phyloP scores from a whole-genome alignment of 768 basidiomycete species.

The Russula griseocarnosa region DNA sequence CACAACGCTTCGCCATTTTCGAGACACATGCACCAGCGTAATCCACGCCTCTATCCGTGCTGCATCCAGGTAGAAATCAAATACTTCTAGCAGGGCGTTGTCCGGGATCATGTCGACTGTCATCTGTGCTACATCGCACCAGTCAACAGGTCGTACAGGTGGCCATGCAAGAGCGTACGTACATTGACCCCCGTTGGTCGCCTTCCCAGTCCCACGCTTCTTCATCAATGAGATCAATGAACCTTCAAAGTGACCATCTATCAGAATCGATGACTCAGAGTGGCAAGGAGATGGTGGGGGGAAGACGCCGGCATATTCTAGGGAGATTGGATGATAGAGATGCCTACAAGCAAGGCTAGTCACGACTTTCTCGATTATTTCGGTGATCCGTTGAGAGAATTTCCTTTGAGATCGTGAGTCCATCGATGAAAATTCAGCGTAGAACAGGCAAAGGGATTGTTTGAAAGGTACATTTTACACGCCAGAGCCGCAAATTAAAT shows the following conservation, averaged over 20 bases:
- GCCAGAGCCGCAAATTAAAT: too few species aligned
- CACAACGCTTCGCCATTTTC: neutral
- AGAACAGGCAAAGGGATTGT: too few species aligned
- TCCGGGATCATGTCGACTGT: neutral
- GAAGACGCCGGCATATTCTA: neutral
- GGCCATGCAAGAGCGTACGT: neutral
- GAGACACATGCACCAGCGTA: neutral
- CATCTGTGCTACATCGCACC: neutral
- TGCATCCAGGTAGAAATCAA: neutral
- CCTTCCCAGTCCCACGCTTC: neutral
- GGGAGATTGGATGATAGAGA: neutral
- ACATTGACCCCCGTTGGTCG: neutral
- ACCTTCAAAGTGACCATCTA: neutral
- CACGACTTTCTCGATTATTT: too few species aligned
- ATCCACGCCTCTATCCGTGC: neutral
- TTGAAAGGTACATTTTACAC: too few species aligned
- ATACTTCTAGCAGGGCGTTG: neutral
- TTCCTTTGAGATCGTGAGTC: too few species aligned
- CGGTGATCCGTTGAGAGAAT: too few species aligned
- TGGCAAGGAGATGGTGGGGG: neutral
- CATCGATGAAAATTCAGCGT: too few species aligned
- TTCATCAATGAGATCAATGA: neutral
- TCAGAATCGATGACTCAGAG: neutral
- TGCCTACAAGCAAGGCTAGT: neutral
- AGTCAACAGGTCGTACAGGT: neutral